Evolutionary conservation across 805 yeast genomes (phyloP), one percentile per base, ranked within the genome.

Genomic region (Teunomyces atbi): DNA sequence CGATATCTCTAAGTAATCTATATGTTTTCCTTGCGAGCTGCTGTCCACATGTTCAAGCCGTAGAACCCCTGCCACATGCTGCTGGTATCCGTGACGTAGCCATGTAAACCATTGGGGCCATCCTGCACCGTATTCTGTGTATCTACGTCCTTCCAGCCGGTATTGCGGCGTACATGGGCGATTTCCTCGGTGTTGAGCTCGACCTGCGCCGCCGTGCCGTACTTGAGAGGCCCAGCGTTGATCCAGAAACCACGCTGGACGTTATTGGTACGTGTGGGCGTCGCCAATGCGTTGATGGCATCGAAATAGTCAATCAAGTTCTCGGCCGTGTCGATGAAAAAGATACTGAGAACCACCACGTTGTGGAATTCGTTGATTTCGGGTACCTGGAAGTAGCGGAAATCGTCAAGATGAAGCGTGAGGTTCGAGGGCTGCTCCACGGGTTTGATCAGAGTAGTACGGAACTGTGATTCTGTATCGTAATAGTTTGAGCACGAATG

Each of bases 321-420:
- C 56, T 89, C 96, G 0, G 97, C 97, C 0, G 98, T 92, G 64
- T 92, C 98, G 21, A 92, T 73, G 66, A 92, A 91, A 59, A 86
- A 92, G 4, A 84, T 85, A 0, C 87, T 76, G 3, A 83, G 78
- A 1, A 86, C 71, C 4, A 84, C 76, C 16, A 85, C 66, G 46
- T 75, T 75, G 2, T 77, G 75, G 37, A 69, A 68, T 3, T 56
- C 47, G 0, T 58, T 55, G 7, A 49, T 45, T 3, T 63, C 53
- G 0, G 63, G 59, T 4, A 73, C 45, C 1, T 65, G 60, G 54
- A 85, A 82, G 42, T 71, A 68, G 38, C 81, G 71, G 59, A 92
- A 89, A 63, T 91, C 90, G 12, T 81, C 85, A 46, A 77, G 76
- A 46, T 73, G 71, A 12, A 81, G 59, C 2, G 53, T 52, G 35